Evolutionary conservation across 306 rosid genomes (phyloP).

Genomic region (Hippophae rhamnoides): DNA sequence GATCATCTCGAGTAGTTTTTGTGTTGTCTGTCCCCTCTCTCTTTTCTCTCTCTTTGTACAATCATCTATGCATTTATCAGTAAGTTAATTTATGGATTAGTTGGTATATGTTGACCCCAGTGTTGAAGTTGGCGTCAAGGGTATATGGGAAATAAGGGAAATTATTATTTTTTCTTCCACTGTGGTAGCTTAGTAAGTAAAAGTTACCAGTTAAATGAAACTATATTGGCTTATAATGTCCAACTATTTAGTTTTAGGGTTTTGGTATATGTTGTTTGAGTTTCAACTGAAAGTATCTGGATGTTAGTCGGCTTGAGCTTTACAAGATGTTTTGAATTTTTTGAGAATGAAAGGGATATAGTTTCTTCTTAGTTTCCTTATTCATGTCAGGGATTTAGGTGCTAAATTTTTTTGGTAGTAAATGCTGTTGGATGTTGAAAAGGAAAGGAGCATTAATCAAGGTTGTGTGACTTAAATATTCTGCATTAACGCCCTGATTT

Average conservation of each 20-base stretch:
- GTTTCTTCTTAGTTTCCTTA: neutral
- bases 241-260: neutral
- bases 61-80: neutral
- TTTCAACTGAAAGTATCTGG: neutral
- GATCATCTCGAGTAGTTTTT: slow-evolving; percentile 4
- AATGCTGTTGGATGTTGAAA: too few species aligned
- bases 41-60: neutral
- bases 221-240: neutral
- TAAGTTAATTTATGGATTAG: neutral
- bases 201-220: too few species aligned
- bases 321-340: neutral
- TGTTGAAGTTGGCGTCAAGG: neutral
- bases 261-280: neutral
- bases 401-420: neutral
- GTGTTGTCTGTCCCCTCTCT: neutral
- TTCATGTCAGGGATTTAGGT: neutral
- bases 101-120: neutral
- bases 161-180: neutral
- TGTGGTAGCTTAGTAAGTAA: neutral
- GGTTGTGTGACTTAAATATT: too few species aligned
- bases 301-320: neutral
- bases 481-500: too few species aligned
- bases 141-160: neutral
- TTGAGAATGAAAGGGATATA: neutral
- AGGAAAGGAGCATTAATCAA: too few species aligned